A percentile compares a stretch with the other conserved stretches of the same genome.
phyloP scores from a whole-genome alignment of 768 basidiomycete species.

The Pisolithus microcarpus region DNA sequence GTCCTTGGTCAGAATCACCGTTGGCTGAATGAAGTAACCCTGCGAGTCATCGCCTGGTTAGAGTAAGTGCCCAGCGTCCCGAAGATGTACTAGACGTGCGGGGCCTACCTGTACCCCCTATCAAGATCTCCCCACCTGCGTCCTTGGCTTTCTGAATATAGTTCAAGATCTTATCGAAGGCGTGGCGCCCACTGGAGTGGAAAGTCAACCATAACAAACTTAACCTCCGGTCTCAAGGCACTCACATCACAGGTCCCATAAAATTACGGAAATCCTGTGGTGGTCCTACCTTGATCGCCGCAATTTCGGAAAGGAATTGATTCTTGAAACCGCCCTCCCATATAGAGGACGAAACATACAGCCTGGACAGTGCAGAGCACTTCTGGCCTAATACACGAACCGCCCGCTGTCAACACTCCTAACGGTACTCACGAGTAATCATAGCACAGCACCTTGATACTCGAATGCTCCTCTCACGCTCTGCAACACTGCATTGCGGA shows the following conservation, averaged over 20 bases:
- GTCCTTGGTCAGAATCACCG: conserved; percentile 88
- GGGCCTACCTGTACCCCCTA: conserved; percentile 70
- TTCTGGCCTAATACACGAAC: conserved; percentile 63
- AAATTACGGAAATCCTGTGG: conserved; percentile 76
- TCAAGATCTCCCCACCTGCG: conserved; percentile 82
- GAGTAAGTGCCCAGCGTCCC: neutral
- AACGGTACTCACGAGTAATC: neutral
- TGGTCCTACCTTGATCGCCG: conserved; percentile 81
- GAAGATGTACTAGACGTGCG: neutral
- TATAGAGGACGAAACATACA: conserved; percentile 81
- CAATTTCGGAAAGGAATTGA: conserved; percentile 61
- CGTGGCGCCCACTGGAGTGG: conserved; percentile 59
- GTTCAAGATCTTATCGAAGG: conserved; percentile 78
- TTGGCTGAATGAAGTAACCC: conserved; percentile 92
- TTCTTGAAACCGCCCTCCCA: conserved; percentile 89
- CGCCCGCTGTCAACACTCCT: neutral
- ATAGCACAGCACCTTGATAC: conserved; percentile 65
- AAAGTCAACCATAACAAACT: neutral
- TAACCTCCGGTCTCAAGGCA: neutral
- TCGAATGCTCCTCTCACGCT: conserved; percentile 86
- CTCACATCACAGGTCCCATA: conserved; percentile 93
- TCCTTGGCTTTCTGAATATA: conserved; percentile 85
- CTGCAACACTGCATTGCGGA: conserved; percentile 87
- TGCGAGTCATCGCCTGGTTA: conserved; percentile 72
- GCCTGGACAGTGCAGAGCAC: conserved; percentile 87